Percentiles rank a stretch among this genome's conserved stretches.
Conservation (phyloP, 169 alveolate species). For the Cyclospora cayetanensis region DNA sequence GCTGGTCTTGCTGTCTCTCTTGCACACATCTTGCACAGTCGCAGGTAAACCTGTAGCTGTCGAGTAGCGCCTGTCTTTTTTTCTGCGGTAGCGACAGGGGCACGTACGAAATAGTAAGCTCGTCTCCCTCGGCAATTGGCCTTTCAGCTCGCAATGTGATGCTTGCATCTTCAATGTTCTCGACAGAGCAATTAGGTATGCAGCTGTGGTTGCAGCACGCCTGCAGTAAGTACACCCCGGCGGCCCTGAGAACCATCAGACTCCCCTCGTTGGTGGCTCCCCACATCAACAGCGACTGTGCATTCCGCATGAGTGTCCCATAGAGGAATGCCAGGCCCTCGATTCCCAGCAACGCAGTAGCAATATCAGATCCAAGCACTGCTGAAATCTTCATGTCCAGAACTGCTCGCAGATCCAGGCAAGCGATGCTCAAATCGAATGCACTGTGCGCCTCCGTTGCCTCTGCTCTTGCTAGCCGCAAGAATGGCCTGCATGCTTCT, state of each 20-base stretch:
- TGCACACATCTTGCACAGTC: slow-evolving; percentile 60
- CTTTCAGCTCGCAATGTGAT: slow-evolving; percentile 64
- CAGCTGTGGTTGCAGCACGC: slow-evolving; percentile 80
- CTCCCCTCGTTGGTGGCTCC: slow-evolving; percentile 61
- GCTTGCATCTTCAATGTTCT: slow-evolving; percentile 58
- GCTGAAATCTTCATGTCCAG: slow-evolving; percentile 48
- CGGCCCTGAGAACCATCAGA: slow-evolving; percentile 70
- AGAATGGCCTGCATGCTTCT: slow-evolving; percentile 70
- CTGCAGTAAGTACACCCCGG: slow-evolving; percentile 76
- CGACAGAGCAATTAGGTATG: slow-evolving; percentile 74
- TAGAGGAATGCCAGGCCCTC: slow-evolving; percentile 66
- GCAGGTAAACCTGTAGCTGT: slow-evolving; percentile 73
- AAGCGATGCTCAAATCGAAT: not conserved
- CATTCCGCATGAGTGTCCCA: slow-evolving; percentile 72
- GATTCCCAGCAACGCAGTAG: slow-evolving; percentile 49
- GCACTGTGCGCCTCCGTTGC: slow-evolving; percentile 11
- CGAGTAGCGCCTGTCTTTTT: slow-evolving; percentile 51
- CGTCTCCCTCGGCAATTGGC: slow-evolving; percentile 72
- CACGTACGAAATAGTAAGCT: slow-evolving; percentile 75
- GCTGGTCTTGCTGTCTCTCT: slow-evolving; percentile 39
- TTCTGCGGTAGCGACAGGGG: slow-evolving; percentile 67
- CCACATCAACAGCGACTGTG: slow-evolving; percentile 75
- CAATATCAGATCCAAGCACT: slow-evolving; percentile 34
- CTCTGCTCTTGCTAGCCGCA: slow-evolving; percentile 71
- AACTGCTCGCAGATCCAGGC: not conserved